Base-by-base conservation (phyloP, 495 filamentous ascomycete genomes). In the Hypoxylon rickii region DNA sequence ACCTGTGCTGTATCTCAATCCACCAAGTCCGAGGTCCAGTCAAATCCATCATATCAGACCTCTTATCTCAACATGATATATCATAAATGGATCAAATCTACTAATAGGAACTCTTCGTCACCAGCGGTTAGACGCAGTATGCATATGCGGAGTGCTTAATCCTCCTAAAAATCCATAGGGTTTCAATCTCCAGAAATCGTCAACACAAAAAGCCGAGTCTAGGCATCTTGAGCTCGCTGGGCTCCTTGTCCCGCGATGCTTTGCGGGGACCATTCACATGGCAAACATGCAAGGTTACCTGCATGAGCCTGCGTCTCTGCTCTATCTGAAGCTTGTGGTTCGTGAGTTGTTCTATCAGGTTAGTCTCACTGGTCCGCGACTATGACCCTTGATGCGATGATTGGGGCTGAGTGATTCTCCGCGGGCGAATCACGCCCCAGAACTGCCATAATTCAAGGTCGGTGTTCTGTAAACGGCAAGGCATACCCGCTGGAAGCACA, bases 381-480 rank as follows among this genome's bases (percentile, higher is more conserved):
- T 40, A 43, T 36, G 17, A 19, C 34, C 57, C 62, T 19, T 37
- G 62, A 47, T 19, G 26, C 12, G 51, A 53, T 61, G 54, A 58
- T 65, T 61, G 62, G 52, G 37, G 52, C 51, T 55, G 52, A 62
- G 67, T 58, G 53, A 55, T 45, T 43, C 11, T 42, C 51, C 33
- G 21, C 13, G 51, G 61, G 59, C 73, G 66, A 75, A 75, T 75
- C 58, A 61, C 48, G 64, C 36, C 17, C 18, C 63, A 45, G 24
- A 63, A 18, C 22, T 39, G 55, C 61, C 50, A 52, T 49, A 54
- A 63, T 70, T 55, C 45, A 53, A 44, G 38, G 29, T 65, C 64
- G 51, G 52, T 49, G 42, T 64, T 67, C 68, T 72, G 40, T 54
- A 65, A 56, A 61, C 65, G 68, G 69, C 70, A 75, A 74, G 72